Conservation (phyloP, 2,329 filamentous ascomycete species). For the Aspergillus novoparasiticus region DNA sequence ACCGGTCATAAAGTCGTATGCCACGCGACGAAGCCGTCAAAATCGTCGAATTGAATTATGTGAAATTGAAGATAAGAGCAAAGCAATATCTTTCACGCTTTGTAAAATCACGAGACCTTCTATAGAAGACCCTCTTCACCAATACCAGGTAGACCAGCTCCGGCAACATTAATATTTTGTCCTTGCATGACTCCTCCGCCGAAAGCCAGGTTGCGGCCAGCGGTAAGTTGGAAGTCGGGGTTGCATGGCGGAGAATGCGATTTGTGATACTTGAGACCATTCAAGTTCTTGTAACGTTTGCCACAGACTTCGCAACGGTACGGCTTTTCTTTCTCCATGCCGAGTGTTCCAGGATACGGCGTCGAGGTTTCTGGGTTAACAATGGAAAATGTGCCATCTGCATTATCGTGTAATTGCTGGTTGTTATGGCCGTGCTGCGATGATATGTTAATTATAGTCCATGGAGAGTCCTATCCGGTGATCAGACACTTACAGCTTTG, state of each 20-base stretch:
- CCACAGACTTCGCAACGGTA: constrained; percentile 96
- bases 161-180: constrained; percentile 51
- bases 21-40: constrained; percentile 29
- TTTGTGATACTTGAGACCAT: constrained; percentile 94
- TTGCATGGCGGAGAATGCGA: constrained; percentile 87
- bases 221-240: constrained; percentile 69
- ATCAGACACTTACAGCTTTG: constrained; percentile 58
- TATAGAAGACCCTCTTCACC: constrained; percentile 47
- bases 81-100: constrained; percentile 2
- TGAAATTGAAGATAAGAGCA: constrained; percentile 22
- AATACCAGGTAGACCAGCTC: constrained; percentile 51
- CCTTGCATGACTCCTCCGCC: constrained; percentile 49
- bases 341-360: constrained; percentile 91
- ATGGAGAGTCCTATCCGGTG: constrained; percentile 14
- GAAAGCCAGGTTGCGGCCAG: constrained; percentile 40
- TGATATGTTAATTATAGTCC: constrained; percentile 17
- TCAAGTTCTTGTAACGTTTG: constrained; percentile 98
- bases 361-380: constrained; percentile 94
- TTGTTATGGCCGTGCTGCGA: constrained; percentile 85
- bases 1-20: constrained; percentile 34
- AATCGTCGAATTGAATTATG: constrained; percentile 33
- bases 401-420: constrained; percentile 94
- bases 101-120: neutral
- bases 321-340: constrained; percentile 99
- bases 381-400: constrained; percentile 96